Conservation (phyloP, 208 protist genomes). For the Trypanosoma boissoni region DNA sequence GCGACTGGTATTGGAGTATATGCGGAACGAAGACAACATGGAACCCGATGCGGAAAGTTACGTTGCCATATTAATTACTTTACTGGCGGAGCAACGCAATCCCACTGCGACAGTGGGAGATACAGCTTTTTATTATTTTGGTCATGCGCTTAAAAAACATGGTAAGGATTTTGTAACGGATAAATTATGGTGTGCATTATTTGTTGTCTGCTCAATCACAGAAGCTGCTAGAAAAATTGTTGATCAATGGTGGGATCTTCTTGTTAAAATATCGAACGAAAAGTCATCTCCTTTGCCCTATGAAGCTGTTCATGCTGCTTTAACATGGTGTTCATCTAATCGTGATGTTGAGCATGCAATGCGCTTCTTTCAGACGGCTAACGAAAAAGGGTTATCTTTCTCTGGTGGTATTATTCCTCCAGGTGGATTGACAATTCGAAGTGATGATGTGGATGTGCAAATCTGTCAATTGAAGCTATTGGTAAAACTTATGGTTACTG, state of each 20-base stretch:
- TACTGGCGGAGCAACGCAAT: conserved; percentile 11
- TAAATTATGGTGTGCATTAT: conserved; percentile 55
- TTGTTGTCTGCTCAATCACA: conserved; percentile 42
- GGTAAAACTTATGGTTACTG: conserved; percentile 71
- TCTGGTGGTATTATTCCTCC: conserved; percentile 14
- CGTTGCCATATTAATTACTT: conserved; percentile 36
- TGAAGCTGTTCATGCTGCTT: conserved; percentile 45
- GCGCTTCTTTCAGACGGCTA: conserved; percentile 56
- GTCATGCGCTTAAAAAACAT: conserved; percentile 42
- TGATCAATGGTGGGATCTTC: conserved; percentile 73
- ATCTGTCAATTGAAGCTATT: conserved; percentile 57
- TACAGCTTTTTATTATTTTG: conserved; percentile 68
- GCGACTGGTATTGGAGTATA: conserved; percentile 43
- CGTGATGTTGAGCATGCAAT: conserved; percentile 67
- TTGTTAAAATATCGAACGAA: conserved; percentile 11
- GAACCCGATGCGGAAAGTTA: conserved; percentile 48
- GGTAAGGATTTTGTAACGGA: conserved; percentile 31
- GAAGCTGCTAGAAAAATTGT: conserved; percentile 70
- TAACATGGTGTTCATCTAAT: conserved; percentile 61
- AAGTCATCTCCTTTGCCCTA: conserved; percentile 42
- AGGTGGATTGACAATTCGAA: conserved; percentile 30
- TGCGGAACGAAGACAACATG: conserved; percentile 44
- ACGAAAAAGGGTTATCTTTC: conserved; percentile 37
- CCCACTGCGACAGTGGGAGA: conserved; percentile 32
- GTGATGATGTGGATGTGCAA: conserved; percentile 31